Base-by-base conservation (phyloP, 371 early-diverging fungal species). In the Apophysomyces ossiformis region DNA sequence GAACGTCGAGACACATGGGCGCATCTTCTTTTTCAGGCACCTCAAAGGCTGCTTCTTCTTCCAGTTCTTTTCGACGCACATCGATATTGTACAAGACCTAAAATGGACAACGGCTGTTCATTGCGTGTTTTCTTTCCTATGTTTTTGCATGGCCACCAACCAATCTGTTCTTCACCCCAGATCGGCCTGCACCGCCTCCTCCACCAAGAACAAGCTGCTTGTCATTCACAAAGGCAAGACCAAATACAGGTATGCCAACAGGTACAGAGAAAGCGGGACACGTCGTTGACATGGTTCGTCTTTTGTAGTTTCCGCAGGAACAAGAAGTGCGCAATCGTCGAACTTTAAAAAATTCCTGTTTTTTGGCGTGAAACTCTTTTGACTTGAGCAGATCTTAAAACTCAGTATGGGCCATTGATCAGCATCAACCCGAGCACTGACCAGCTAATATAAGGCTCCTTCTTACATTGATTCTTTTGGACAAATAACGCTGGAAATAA, bases 121-220 rank as follows among this genome's bases (percentile, higher is more conserved):
- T 26, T 26, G 32, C 32, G 32, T 26, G 32, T 26, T 26, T 26
- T 26, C 39, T 35, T 44, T n/a, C 18, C n/a, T 39, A 11, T 38
- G 61, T 26, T 21, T 13, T 44, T 44, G 41, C 16, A 37, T 36
- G 37, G 35, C 56, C 9, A 59, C 75, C 72, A 85, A 89, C 91
- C 58, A 92, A 73, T 69, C 85, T 90, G 70, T 92, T 92, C 57
- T 85, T 84, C 36, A 92, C 89, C 36, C 92, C 92, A 6, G 85
- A 81, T 12, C 87, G 84, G 4, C 88, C 83, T 5, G 86, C 70
- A 6, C 92, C 92, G 38, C 92, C 92, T 32, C 92, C 92, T 8
- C 91, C 92, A 26, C 85, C 88, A 7, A 91, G 64, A 16, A 91
- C 69, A 0, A 92, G 65, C 58, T 89, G 81, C 70, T 87, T 85